Conservation (phyloP, 1,284 basidiomycete species). For the Amylostereum areolatum region DNA sequence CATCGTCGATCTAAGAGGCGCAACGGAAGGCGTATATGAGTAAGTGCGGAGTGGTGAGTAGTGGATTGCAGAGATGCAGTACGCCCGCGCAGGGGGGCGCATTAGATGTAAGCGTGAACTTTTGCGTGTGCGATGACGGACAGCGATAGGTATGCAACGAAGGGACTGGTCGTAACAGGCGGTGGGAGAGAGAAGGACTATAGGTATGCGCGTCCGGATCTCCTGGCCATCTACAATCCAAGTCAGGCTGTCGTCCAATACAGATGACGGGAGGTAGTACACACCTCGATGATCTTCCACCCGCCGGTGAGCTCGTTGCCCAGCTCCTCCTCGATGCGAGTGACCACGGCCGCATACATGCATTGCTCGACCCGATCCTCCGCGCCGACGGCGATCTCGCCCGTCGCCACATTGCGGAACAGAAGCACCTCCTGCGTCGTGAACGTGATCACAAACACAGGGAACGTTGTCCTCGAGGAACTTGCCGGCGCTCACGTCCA, state of each 20-base stretch:
- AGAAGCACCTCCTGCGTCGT: constrained; percentile 91
- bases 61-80: no score
- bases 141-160: no score
- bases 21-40: no score
- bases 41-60: no score
- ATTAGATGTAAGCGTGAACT: background rate
- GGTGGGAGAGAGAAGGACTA: constrained; percentile 12
- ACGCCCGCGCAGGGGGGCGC: no score
- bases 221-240: constrained; percentile 30
- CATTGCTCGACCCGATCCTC: constrained; percentile 91
- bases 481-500: constrained; percentile 84
- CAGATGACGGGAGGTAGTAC: constrained; percentile 19
- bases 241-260: background rate
- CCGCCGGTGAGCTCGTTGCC: constrained; percentile 93
- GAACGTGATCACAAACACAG: constrained; percentile 93
- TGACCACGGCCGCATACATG: constrained; percentile 89
- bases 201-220: constrained; percentile 35
- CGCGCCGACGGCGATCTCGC: constrained; percentile 81
- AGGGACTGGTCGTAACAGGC: no score
- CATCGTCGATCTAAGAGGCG: no score
- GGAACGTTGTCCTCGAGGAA: constrained; percentile 86
- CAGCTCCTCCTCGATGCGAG: constrained; percentile 80
- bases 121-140: background rate
- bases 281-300: constrained; percentile 96
- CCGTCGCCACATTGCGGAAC: constrained; percentile 86